Conservation (phyloP, 2,329 filamentous ascomycete species). For the Sporothrix dimorphospora region DNA sequence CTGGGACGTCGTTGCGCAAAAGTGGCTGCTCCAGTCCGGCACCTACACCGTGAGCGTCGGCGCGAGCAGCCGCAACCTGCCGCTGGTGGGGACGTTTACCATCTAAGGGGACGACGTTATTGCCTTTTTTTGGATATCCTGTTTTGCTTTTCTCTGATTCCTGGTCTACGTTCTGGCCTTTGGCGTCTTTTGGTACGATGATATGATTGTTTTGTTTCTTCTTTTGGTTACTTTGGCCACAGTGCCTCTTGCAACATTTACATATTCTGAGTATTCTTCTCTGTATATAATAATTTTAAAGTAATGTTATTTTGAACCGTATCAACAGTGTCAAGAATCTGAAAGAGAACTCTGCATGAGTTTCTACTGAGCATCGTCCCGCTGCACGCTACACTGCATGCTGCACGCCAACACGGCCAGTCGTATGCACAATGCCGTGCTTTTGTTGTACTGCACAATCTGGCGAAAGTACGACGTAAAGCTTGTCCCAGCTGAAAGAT, state of each 20-base stretch:
- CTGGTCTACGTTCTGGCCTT: background rate
- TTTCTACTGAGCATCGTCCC: background rate
- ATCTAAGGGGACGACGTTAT: constrained; percentile 36
- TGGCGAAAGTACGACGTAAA: background rate
- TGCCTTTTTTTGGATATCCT: no score
- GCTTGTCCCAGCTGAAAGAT: background rate
- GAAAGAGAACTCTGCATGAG: no score
- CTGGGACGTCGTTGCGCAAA: constrained; percentile 65
- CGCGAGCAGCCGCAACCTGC: constrained; percentile 48
- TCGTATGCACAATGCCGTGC: constrained; percentile 20
- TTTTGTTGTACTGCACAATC: background rate
- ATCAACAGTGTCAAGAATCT: no score
- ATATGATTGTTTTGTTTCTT: background rate
- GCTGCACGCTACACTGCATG: background rate
- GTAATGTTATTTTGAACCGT: background rate
- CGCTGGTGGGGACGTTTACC: constrained; percentile 42
- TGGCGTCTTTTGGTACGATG: background rate
- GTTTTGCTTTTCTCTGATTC: background rate
- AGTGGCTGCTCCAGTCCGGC: constrained; percentile 57
- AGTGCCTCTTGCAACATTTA: background rate
- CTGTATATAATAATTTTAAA: background rate
- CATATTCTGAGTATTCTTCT: background rate
- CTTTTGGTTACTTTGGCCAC: background rate
- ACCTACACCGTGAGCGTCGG: constrained; percentile 49
- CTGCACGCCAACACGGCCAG: background rate